Evolutionary conservation across 2,329 filamentous ascomycete species (phyloP).

Genomic region (Chaetomium sp.): DNA sequence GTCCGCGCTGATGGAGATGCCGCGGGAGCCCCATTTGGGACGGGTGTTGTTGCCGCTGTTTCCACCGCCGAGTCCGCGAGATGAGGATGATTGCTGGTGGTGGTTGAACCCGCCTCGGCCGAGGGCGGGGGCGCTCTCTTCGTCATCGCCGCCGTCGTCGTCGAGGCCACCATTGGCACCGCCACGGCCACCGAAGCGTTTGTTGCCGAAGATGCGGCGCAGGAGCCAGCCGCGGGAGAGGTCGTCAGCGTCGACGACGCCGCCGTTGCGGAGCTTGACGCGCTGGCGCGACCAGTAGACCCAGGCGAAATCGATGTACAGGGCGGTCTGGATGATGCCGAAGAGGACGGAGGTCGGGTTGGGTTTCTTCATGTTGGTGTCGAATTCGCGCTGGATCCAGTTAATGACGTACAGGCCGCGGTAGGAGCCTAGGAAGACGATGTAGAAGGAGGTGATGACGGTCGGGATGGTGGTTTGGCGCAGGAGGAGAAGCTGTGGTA

Average conservation of each 20-base stretch:
- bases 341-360: conserved; percentile 76
- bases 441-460: conserved; percentile 94
- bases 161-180: conserved; percentile 34
- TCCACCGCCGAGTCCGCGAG: conserved; percentile 17
- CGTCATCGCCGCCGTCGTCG: conserved; percentile 44
- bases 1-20: conserved; percentile 61
- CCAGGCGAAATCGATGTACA: conserved; percentile 94
- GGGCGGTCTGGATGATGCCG: conserved; percentile 78
- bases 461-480: conserved; percentile 94
- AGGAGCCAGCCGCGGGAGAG: conserved; percentile 80
- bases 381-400: conserved; percentile 69
- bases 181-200: conserved; percentile 33
- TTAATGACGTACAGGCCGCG: conserved; percentile 85
- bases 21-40: conserved; percentile 56
- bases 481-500: conserved; percentile 85
- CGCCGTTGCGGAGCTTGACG: conserved; percentile 84
- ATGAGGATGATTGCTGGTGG: background rate
- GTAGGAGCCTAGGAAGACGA: conserved; percentile 80
- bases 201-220: conserved; percentile 65
- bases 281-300: conserved; percentile 91
- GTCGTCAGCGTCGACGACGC: conserved; percentile 85
- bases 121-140: conserved; percentile 50
- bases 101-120: conserved; percentile 27
- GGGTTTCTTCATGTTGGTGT: conserved; percentile 51
- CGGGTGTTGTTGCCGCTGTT: conserved; percentile 26